phyloP scores from a whole-genome alignment of 2,329 filamentous ascomycete species.

The Chaetomiaceae sp. region DNA sequence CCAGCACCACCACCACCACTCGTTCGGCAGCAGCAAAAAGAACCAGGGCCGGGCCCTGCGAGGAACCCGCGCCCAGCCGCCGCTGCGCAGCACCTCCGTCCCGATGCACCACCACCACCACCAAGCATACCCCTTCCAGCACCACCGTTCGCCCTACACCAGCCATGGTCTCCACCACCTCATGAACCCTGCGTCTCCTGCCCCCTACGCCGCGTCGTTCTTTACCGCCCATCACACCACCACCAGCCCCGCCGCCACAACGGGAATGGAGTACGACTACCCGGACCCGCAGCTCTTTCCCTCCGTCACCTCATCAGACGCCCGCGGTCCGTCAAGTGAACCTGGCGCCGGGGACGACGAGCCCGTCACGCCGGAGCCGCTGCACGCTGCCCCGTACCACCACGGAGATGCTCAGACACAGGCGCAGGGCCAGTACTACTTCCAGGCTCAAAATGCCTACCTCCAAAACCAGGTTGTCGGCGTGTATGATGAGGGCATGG shows the following conservation, averaged over 20 bases:
- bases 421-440: too few relatives aligned
- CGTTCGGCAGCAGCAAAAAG: neutral
- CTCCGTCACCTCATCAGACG: neutral
- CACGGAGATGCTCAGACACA: too few relatives aligned
- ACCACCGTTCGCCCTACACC: neutral
- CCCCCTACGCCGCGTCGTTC: neutral
- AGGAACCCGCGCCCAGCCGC: neutral
- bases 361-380: neutral
- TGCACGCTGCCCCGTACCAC: neutral
- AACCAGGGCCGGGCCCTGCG: neutral
- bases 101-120: neutral
- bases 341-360: neutral
- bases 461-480: too few relatives aligned
- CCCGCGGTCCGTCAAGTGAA: neutral
- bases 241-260: neutral
- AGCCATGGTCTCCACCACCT: neutral
- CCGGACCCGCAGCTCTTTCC: constrained; percentile 4
- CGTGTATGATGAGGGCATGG: too few relatives aligned
- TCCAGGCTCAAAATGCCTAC: too few relatives aligned
- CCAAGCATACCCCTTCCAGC: neutral
- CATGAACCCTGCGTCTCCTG: neutral
- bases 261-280: constrained; percentile 3
- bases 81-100: neutral
- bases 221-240: neutral
- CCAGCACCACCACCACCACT: constrained; percentile 1